Percentiles rank a stretch among this genome's conserved stretches.
Conservation (phyloP, 2,329 filamentous ascomycete genomes). For the Pseudogymnoascus verrucosus region DNA sequence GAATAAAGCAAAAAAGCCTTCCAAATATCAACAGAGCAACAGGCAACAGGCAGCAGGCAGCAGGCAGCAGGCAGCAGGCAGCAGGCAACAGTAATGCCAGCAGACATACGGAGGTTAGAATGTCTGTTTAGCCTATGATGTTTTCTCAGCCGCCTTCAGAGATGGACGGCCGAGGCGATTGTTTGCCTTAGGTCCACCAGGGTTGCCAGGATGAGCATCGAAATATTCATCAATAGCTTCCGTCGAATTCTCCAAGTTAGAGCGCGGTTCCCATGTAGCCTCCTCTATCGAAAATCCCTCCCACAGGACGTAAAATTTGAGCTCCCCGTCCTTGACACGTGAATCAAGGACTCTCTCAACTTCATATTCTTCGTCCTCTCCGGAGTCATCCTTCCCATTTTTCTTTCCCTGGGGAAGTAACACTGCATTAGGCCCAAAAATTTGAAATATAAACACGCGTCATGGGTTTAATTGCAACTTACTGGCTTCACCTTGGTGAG, state of each 20-base stretch:
- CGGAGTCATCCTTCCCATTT: background rate
- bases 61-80: background rate
- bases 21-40: background rate
- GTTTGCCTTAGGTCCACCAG: background rate
- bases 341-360: conserved; percentile 15
- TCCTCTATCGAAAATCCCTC: conserved; percentile 9
- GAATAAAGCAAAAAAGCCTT: background rate
- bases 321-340: background rate
- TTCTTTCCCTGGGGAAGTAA: background rate
- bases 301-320: conserved; percentile 16
- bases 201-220: background rate
- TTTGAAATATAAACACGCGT: background rate
- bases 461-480: background rate
- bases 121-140: background rate
- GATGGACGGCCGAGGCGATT: background rate
- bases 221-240: conserved; percentile 10
- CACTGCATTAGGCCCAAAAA: background rate
- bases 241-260: conserved; percentile 12
- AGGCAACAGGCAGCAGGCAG: background rate
- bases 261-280: conserved; percentile 18
- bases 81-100: background rate
- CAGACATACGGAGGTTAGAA: background rate
- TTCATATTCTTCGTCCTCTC: conserved; percentile 12
- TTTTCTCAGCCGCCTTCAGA: background rate
- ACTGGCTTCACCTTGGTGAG: background rate